Percentiles rank a stretch among this genome's conserved stretches.
Conservation (phyloP, 352 stramenopile genomes). For the Phytophthora sp. region DNA sequence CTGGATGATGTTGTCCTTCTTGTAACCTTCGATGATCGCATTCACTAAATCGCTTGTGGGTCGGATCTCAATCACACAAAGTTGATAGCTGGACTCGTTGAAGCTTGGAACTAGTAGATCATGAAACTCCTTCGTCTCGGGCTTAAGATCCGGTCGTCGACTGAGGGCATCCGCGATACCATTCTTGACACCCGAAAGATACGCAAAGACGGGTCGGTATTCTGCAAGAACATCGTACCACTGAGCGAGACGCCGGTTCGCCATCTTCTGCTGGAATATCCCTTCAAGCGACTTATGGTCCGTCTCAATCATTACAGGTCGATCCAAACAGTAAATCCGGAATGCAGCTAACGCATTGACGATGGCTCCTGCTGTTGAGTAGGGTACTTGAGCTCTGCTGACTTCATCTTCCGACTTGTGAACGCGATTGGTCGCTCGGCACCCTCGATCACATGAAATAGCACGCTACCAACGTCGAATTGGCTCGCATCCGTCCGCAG, state of each 20-base stretch:
- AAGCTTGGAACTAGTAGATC: constrained; percentile 14
- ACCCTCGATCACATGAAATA: constrained; percentile 9
- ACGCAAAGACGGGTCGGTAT: constrained; percentile 17
- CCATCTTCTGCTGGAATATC: constrained; percentile 23
- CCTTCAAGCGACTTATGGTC: constrained; percentile 21
- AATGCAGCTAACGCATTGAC: constrained; percentile 15
- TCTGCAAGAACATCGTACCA: constrained; percentile 22
- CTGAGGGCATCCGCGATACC: constrained; percentile 8
- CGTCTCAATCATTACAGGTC: constrained; percentile 3
- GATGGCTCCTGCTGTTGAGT: constrained; percentile 10
- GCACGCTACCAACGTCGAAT: constrained; percentile 1
- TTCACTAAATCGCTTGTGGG: constrained; percentile 2
- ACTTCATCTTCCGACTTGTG: constrained; percentile 26
- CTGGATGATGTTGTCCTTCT: constrained; percentile 5
- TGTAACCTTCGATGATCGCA: constrained; percentile 1
- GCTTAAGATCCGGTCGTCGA: constrained; percentile 4
- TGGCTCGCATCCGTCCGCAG: constrained; percentile 11
- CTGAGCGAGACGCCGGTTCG: constrained; percentile 10
- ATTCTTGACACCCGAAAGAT: constrained; percentile 20
- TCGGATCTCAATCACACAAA: neutral
- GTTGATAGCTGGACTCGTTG: constrained; percentile 13
- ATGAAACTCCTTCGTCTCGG: constrained; percentile 17
- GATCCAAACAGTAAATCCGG: constrained; percentile 14
- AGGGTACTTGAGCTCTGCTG: constrained; percentile 22
- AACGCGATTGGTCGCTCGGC: constrained; percentile 12